Conservation (phyloP, 2,329 filamentous ascomycete species). For the Neofusicoccum parvum region DNA sequence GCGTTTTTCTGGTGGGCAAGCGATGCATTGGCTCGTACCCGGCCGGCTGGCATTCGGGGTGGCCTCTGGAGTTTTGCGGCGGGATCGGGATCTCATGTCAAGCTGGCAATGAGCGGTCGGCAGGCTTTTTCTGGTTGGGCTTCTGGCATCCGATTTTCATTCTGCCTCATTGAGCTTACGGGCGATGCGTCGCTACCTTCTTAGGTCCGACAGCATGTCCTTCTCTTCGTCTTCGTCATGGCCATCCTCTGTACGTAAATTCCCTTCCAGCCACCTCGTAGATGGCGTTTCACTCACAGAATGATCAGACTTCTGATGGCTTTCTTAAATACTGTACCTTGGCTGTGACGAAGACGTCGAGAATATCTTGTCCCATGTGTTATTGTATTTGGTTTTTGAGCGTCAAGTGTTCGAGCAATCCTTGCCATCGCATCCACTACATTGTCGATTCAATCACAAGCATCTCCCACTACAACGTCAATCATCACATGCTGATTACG, state of each 20-base stretch:
- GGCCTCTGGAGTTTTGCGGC: conserved; percentile 39
- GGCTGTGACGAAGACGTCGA: conserved; percentile 43
- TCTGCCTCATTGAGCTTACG: conserved; percentile 29
- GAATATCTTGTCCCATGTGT: neutral
- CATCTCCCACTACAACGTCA: neutral
- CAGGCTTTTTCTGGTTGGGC: conserved; percentile 27
- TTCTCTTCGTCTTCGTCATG: conserved; percentile 50
- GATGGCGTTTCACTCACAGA: conserved; percentile 42
- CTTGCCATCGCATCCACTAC: conserved; percentile 11
- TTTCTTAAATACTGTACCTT: conserved; percentile 32
- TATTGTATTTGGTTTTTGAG: conserved; percentile 4
- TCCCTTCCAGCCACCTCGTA: conserved; percentile 40
- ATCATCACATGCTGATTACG: conserved; percentile 44
- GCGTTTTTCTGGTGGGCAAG: conserved; percentile 37
- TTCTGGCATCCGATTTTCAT: conserved; percentile 21
- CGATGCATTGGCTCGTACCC: conserved; percentile 42
- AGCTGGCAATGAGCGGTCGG: conserved; percentile 22
- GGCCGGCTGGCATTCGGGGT: conserved; percentile 33
- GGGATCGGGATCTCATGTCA: conserved; percentile 20
- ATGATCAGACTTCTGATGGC: conserved; percentile 45
- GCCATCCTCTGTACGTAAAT: conserved; percentile 47
- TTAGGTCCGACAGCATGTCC: conserved; percentile 37
- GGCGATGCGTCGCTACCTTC: conserved; percentile 38
- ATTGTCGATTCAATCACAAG: conserved; percentile 13
- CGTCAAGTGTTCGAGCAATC: conserved; percentile 23